These are phyloP conservation scores for Sarcodon aspratus DNA, from an alignment of 768 basidiomycete species.

Conservation along the genomic window DNA sequence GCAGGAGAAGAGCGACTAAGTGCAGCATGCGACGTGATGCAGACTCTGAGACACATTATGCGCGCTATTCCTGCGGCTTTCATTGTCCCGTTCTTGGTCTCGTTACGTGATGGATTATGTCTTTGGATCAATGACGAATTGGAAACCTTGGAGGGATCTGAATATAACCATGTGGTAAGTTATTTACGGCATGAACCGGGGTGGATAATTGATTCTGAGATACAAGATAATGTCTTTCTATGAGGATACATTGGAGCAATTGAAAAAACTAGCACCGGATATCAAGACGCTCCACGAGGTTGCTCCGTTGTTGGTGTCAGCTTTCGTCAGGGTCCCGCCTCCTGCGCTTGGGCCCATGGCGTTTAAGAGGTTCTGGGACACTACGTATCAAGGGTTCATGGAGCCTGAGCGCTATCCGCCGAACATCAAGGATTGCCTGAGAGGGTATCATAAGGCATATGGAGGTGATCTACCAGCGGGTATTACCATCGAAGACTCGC, in stretches of 20 bases:
- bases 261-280: slow-evolving; percentile 29
- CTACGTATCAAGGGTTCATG: slow-evolving; percentile 32
- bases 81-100: slow-evolving; percentile 10
- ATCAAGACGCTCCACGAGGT: slow-evolving; percentile 26
- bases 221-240: slow-evolving; percentile 25
- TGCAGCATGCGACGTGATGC: no score
- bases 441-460: slow-evolving; percentile 33
- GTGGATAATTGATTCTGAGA: no score
- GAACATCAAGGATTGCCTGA: slow-evolving; percentile 31
- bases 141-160: slow-evolving; percentile 25
- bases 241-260: slow-evolving; percentile 25
- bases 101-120: slow-evolving; percentile 27
- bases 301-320: slow-evolving; percentile 36
- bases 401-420: slow-evolving; percentile 22
- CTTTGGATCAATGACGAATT: slow-evolving; percentile 43
- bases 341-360: slow-evolving; percentile 39
- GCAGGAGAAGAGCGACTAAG: background rate
- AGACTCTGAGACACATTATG: no score
- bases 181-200: background rate
- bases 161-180: slow-evolving; percentile 39
- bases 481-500: slow-evolving; percentile 18
- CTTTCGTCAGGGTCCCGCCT: slow-evolving; percentile 34
- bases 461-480: slow-evolving; percentile 37
- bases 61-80: no score
- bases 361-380: slow-evolving; percentile 49